Percentiles rank a stretch among this genome's conserved stretches.
Conservation (phyloP, 2,329 filamentous ascomycete species). For the Malbranchea cinnamomea region DNA sequence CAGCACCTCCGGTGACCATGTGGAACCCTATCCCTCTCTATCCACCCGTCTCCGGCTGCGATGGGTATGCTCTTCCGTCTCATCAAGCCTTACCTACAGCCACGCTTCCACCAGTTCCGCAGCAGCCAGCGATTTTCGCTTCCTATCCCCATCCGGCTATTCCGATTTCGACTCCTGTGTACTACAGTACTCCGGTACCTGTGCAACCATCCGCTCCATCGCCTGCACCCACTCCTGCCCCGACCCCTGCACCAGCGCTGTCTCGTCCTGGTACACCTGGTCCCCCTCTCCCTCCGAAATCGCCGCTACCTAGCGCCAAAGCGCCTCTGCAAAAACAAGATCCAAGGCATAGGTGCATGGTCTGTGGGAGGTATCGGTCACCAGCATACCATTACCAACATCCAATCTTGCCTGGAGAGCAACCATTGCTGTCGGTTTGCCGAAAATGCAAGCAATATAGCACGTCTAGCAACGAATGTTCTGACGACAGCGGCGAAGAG, state of each 20-base stretch:
- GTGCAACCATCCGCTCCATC: neutral
- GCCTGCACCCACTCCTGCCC: neutral
- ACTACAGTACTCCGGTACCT: neutral
- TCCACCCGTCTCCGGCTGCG: too few species aligned
- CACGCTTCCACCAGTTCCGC: too few species aligned
- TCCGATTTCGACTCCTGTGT: too few species aligned
- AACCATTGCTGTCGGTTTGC: constrained; percentile 4
- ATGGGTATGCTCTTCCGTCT: too few species aligned
- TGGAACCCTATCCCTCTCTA: too few species aligned
- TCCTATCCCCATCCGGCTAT: too few species aligned
- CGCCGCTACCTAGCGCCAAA: neutral
- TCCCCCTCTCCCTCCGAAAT: neutral
- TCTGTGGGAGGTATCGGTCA: constrained; percentile 9
- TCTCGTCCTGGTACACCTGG: neutral
- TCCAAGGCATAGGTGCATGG: constrained; percentile 6
- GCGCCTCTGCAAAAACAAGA: constrained; percentile 1
- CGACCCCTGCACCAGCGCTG: neutral
- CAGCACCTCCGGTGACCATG: too few species aligned
- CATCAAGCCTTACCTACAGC: too few species aligned
- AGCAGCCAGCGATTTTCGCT: too few species aligned
- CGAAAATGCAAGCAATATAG: constrained; percentile 5
- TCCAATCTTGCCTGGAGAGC: constrained; percentile 4
- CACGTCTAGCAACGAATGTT: constrained; percentile 7
- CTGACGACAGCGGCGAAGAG: constrained; percentile 1
- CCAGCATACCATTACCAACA: constrained; percentile 7